These are phyloP conservation scores for Scheffersomyces cryptocercus DNA, from an alignment of 1,139 yeast species.

Conservation along the genomic window DNA sequence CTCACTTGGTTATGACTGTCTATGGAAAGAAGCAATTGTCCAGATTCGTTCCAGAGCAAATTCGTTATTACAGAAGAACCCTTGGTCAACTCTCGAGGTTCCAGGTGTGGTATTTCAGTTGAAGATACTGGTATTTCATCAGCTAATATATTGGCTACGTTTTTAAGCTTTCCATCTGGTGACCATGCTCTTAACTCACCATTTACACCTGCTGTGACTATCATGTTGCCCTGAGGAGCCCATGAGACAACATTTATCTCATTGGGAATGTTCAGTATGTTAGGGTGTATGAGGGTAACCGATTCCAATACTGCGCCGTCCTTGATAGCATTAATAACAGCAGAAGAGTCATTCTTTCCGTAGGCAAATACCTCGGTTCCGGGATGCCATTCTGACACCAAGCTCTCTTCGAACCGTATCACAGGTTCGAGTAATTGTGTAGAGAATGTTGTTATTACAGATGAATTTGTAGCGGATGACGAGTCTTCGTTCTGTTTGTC, in stretches of 20 bases:
- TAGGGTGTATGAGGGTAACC: slow-evolving; percentile 38
- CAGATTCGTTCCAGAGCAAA: slow-evolving; percentile 38
- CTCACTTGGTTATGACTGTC: slow-evolving; percentile 35
- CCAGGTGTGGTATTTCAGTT: neutral
- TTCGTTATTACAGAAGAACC: slow-evolving; percentile 12
- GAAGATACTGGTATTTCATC: slow-evolving; percentile 8
- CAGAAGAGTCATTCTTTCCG: slow-evolving; percentile 35
- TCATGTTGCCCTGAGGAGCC: slow-evolving; percentile 61
- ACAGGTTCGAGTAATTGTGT: slow-evolving; percentile 25
- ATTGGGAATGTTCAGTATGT: slow-evolving; percentile 24
- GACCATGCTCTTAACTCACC: slow-evolving; percentile 76
- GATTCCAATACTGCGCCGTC: slow-evolving; percentile 33
- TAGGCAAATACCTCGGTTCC: slow-evolving; percentile 38
- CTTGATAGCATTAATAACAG: slow-evolving; percentile 36
- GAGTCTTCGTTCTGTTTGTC: slow-evolving; percentile 3
- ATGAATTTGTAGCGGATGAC: neutral
- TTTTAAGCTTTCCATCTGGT: slow-evolving; percentile 62
- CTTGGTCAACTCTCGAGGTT: neutral
- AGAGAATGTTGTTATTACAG: slow-evolving; percentile 9
- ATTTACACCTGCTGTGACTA: slow-evolving; percentile 58
- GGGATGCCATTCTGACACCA: slow-evolving; percentile 45
- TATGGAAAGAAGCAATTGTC: slow-evolving; percentile 35
- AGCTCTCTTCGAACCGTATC: slow-evolving; percentile 27
- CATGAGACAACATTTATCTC: slow-evolving; percentile 53
- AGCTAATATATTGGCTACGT: slow-evolving; percentile 38